Evolutionary conservation across 106 monocot species (phyloP).

Genomic region (Cymbidium sinense): DNA sequence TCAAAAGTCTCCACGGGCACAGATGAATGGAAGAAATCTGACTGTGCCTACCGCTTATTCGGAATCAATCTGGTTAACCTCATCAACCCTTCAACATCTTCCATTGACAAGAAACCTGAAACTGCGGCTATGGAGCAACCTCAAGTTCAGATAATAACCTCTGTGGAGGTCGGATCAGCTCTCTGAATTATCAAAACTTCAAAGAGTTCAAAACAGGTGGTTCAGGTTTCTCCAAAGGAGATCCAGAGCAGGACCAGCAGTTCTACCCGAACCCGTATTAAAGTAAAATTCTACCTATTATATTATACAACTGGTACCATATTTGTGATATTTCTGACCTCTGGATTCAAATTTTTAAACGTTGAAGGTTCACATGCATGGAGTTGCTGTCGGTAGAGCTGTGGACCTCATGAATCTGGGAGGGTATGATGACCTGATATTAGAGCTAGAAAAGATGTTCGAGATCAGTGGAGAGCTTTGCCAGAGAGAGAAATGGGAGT

Average conservation of each 20-base stretch:
- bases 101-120: neutral
- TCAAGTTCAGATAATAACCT: neutral
- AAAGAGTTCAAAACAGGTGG: conserved; percentile 18
- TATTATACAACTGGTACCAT: neutral
- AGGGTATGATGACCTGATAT: conserved; percentile 44
- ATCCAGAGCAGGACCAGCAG: conserved; percentile 34
- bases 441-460: conserved; percentile 78
- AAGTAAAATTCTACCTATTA: conserved; percentile 25
- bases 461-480: conserved; percentile 75
- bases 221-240: conserved; percentile 29
- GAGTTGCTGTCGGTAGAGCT: conserved; percentile 75
- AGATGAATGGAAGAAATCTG: neutral
- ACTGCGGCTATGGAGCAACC: neutral
- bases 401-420: conserved; percentile 55
- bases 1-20: neutral
- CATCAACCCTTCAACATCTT: neutral
- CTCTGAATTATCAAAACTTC: conserved; percentile 30
- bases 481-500: conserved; percentile 62
- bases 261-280: conserved; percentile 48
- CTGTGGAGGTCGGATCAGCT: conserved; percentile 34
- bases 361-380: conserved; percentile 85
- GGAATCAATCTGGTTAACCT: neutral
- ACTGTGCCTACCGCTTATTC: neutral
- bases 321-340: neutral
- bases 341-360: too few relatives aligned